Percentiles rank a stretch among this genome's conserved stretches.
Evolutionary conservation across 768 basidiomycete species (phyloP).

Genomic region (Naganishia onofrii): DNA sequence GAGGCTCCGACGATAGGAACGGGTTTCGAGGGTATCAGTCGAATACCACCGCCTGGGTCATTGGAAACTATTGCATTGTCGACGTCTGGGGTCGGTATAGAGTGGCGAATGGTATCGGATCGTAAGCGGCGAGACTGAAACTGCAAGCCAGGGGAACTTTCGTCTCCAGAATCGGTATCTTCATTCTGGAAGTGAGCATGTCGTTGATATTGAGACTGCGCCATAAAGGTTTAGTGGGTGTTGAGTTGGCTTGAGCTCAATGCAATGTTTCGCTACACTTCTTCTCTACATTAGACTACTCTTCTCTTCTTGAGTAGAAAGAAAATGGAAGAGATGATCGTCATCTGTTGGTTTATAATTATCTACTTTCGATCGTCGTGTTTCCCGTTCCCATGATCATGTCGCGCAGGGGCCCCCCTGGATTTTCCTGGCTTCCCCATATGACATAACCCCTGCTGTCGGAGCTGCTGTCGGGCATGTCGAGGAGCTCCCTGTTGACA

Average conservation of each 20-base stretch:
- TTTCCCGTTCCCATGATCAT: too few species aligned
- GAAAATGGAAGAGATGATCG: too few species aligned
- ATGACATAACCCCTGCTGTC: too few species aligned
- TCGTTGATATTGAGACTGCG: neutral
- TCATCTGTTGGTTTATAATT: too few species aligned
- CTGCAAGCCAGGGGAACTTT: slow-evolving; percentile 4
- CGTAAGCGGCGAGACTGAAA: neutral
- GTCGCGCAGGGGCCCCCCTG: too few species aligned
- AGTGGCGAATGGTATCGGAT: neutral
- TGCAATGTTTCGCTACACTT: too few species aligned
- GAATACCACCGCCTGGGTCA: neutral
- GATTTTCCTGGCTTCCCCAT: too few species aligned
- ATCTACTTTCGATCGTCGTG: too few species aligned
- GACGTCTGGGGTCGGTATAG: neutral
- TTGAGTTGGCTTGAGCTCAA: neutral
- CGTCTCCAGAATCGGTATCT: slow-evolving; percentile 1
- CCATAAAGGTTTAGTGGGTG: neutral
- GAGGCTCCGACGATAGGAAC: neutral
- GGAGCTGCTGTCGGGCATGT: too few species aligned
- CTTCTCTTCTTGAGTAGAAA: too few species aligned
- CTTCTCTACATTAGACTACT: too few species aligned
- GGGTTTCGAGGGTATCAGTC: neutral
- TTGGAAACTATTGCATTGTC: neutral
- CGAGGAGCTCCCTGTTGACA: too few species aligned
- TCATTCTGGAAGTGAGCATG: slow-evolving; percentile 18